phyloP scores from a whole-genome alignment of 2,329 filamentous ascomycete genomes.

The Aspergillus versicolor region DNA sequence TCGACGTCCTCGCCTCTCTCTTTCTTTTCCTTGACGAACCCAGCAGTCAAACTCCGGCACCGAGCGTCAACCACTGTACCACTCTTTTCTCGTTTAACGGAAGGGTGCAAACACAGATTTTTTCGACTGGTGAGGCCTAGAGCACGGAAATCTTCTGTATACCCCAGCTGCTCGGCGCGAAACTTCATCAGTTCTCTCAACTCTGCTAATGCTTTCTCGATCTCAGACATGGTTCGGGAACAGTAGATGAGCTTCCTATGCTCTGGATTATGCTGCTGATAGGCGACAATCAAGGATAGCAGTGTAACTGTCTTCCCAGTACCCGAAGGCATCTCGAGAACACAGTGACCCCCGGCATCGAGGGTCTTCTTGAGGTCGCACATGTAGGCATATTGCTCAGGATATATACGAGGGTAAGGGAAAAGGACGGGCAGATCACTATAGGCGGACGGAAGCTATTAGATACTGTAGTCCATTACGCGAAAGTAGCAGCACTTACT shows the following conservation, averaged over 20 bases:
- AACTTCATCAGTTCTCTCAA: conserved; percentile 94
- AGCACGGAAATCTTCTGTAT: conserved; percentile 88
- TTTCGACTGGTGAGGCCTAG: conserved; percentile 93
- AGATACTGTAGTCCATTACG: conserved; percentile 6
- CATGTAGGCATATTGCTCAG: conserved; percentile 78
- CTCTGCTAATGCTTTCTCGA: conserved; percentile 94
- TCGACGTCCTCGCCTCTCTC: conserved; percentile 92
- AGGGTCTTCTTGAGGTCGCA: conserved; percentile 84
- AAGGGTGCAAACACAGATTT: conserved; percentile 93
- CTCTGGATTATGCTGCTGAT: conserved; percentile 90
- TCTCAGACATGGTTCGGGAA: conserved; percentile 99
- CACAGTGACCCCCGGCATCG: conserved; percentile 91
- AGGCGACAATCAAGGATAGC: conserved; percentile 91
- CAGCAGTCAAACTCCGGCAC: conserved; percentile 90
- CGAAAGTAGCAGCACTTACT: conserved; percentile 46
- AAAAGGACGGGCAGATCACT: conserved; percentile 70
- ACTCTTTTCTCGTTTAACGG: conserved; percentile 94
- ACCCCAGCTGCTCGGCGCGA: conserved; percentile 80
- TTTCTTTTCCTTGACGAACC: conserved; percentile 97
- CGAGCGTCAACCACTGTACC: conserved; percentile 91
- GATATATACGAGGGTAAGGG: conserved; percentile 73
- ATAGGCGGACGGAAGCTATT: conserved; percentile 10
- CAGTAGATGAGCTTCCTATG: conserved; percentile 97
- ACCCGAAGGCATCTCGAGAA: conserved; percentile 97
- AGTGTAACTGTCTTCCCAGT: conserved; percentile 97